phyloP scores from a whole-genome alignment of 73 alveolate genomes.

The Stentor coeruleus region DNA sequence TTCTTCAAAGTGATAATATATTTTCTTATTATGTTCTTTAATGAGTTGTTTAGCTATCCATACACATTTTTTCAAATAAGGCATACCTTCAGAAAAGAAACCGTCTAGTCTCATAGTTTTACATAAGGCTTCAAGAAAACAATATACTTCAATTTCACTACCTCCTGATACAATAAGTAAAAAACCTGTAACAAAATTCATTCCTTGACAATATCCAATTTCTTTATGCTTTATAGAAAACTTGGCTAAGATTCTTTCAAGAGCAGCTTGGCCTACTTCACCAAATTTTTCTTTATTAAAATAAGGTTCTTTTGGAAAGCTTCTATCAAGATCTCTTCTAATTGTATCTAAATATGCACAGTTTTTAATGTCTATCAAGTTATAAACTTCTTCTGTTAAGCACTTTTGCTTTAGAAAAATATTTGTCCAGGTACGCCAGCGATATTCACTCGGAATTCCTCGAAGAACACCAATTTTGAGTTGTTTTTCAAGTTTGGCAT shows the following conservation, averaged over 20 bases:
- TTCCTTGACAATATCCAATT: conserved; percentile 59
- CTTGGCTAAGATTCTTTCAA: conserved; percentile 12
- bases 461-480: background rate
- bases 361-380: background rate
- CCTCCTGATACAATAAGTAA: conserved; percentile 52
- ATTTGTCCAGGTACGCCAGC: background rate
- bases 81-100: conserved; percentile 47
- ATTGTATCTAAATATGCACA: background rate
- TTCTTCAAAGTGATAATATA: conserved; percentile 44
- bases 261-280: background rate
- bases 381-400: background rate
- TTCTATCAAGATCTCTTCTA: conserved; percentile 14
- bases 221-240: conserved; percentile 26
- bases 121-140: conserved; percentile 40
- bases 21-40: conserved; percentile 35
- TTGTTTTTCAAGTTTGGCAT: too few relatives aligned
- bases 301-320: conserved; percentile 21
- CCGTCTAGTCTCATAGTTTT: conserved; percentile 39
- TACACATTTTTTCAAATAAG: conserved; percentile 34
- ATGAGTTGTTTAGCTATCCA: conserved; percentile 40
- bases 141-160: conserved; percentile 58
- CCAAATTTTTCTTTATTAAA: background rate
- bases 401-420: background rate
- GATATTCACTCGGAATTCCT: background rate
- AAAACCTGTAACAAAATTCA: conserved; percentile 58